These are phyloP conservation scores for Beverwykella pulmonaria DNA, from an alignment of 495 filamentous ascomycete species.

Conservation along the genomic window DNA sequence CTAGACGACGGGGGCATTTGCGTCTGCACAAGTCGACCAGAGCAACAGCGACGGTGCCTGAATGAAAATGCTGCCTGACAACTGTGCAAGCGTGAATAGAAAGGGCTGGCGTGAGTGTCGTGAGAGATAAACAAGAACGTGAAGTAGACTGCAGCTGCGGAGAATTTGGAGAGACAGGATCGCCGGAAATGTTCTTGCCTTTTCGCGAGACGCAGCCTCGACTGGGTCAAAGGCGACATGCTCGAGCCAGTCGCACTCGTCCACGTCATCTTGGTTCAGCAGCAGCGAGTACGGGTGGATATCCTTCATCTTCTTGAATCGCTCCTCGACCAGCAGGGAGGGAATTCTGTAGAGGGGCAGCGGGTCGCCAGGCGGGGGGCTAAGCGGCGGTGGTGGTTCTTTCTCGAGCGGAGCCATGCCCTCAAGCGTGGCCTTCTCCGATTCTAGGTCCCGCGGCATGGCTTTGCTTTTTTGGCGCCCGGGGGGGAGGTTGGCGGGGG, in stretches of 20 bases:
- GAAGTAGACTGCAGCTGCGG: not conserved
- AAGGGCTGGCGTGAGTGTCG: not conserved
- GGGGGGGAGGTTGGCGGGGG: not conserved
- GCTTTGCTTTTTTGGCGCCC: constrained; percentile 2
- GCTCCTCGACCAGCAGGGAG: constrained; percentile 21
- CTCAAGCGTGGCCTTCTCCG: constrained; percentile 39
- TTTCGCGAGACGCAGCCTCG: constrained; percentile 75
- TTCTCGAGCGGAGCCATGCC: constrained; percentile 43
- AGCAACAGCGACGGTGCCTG: constrained; percentile 10
- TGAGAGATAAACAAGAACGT: not conserved
- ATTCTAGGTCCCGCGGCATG: constrained; percentile 48
- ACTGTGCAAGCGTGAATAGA: constrained; percentile 14
- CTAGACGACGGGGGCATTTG: not conserved
- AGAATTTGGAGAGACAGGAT: not conserved
- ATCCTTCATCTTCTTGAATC: constrained; percentile 32
- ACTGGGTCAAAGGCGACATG: constrained; percentile 69
- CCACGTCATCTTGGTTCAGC: constrained; percentile 71
- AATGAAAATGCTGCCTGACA: not conserved
- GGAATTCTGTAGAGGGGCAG: constrained; percentile 22
- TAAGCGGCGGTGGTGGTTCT: constrained; percentile 28
- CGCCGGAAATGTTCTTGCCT: constrained; percentile 58
- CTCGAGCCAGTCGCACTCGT: constrained; percentile 76
- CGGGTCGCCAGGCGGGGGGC: constrained; percentile 18
- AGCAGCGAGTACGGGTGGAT: constrained; percentile 71
- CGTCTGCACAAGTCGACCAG: constrained; percentile 13